A percentile compares a stretch with the other conserved stretches of the same genome.
These are phyloP conservation scores for Aspergillus funiculosus DNA, from an alignment of 495 filamentous ascomycete genomes.

Conservation along the genomic window DNA sequence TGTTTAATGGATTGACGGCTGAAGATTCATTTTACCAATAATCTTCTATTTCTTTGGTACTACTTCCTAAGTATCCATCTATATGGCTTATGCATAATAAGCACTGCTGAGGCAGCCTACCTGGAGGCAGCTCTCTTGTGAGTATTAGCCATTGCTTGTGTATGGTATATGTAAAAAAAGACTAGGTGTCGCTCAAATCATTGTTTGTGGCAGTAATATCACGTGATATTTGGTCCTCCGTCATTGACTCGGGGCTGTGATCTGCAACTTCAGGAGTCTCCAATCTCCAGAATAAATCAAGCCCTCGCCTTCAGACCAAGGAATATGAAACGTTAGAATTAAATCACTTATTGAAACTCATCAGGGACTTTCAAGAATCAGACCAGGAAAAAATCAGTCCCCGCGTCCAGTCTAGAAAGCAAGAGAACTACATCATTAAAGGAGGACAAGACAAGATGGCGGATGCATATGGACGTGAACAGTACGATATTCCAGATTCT, in stretches of 20 bases:
- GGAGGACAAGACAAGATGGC: slow-evolving; percentile 71
- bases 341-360: no score
- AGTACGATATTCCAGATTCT: slow-evolving; percentile 39
- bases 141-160: background rate
- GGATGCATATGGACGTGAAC: slow-evolving; percentile 90
- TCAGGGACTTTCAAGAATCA: no score
- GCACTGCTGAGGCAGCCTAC: no score
- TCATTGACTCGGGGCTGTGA: background rate
- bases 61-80: background rate
- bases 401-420: no score
- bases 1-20: slow-evolving; percentile 8
- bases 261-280: background rate
- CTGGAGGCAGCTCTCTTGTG: background rate
- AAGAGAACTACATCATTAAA: no score
- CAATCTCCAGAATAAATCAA: background rate
- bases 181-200: slow-evolving; percentile 7
- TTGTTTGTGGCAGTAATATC: slow-evolving; percentile 2
- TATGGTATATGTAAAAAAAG: slow-evolving; percentile 5
- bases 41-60: background rate
- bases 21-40: slow-evolving; percentile 6
- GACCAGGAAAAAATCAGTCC: no score
- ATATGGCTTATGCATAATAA: background rate
- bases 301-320: no score
- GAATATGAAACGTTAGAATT: no score
- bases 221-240: background rate